Base-by-base conservation (phyloP, 495 filamentous ascomycete species). In the Penicillium ochrochloron region DNA sequence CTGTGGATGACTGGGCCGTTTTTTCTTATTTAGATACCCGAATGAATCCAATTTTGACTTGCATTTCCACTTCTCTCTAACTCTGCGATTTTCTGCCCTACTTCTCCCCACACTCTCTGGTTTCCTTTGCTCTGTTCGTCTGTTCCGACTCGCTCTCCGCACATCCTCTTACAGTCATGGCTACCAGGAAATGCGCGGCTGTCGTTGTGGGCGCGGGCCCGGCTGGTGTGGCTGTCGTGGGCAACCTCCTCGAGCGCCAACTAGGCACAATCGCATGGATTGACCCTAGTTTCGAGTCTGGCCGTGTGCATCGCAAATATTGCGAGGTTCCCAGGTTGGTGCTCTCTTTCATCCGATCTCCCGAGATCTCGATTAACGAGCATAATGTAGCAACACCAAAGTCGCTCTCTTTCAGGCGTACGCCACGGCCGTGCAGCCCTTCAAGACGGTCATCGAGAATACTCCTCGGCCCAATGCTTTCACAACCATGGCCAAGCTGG, bases 181-280 rank as follows among this genome's bases (percentile, higher is more conserved):
- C 74, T 39, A 65, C 78, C 31, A 70, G 73, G 25, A 78, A 69
- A 70, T 82, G 76, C 65, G 76, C 78, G 23, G 83, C 84, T 0
- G 79, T 87, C 9, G 84, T 87, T 9, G 83, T 86, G 39, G 85
- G 85, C 59, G 83, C 81, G 50, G 85, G 85, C 37, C 83, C 85
- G 10, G 82, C 82, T 52, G 85, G 85, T 60, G 73, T 86, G 50
- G 83, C 84, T n/a, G 84, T 80, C 21, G 72, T 86, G 54, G 84
- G 84, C 11, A 86, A 85, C 63, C 72, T 87, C 7, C 76, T 87
- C 9, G 84, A 85, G 68, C 78, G 79, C n/a, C 75, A 81, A 59
- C 73, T 81, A 3, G 72, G 72, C 23, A 75, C 76, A 50, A 80
- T 86, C 46, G 75, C 82, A 62, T 86, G 84, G 85, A 68, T 86